phyloP scores from a whole-genome alignment of 2,329 filamentous ascomycete species.

The Conoideocrella luteorostrata region DNA sequence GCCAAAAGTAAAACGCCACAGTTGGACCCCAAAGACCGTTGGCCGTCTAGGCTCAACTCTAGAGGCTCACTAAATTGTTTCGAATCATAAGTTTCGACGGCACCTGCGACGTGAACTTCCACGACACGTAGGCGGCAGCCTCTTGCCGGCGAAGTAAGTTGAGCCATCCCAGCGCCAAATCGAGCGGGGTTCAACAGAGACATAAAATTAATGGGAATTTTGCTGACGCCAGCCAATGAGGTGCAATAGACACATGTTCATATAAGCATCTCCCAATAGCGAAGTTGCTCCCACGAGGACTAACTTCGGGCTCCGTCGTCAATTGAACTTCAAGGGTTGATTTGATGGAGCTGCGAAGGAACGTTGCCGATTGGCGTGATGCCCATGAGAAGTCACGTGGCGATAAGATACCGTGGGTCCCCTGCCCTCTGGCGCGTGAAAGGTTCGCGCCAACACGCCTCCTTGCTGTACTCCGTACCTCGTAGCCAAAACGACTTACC shows the following conservation, averaged over 20 bases:
- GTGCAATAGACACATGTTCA: too few relatives aligned
- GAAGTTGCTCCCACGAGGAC: too few relatives aligned
- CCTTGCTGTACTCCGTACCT: not conserved
- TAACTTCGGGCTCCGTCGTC: too few relatives aligned
- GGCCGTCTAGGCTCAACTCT: conserved; percentile 7
- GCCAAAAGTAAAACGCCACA: conserved; percentile 5
- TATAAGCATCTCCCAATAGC: not conserved
- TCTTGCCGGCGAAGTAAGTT: conserved; percentile 7
- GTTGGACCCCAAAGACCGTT: conserved; percentile 4
- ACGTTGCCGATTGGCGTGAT: conserved; percentile 22
- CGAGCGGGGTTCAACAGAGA: too few relatives aligned
- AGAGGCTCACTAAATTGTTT: conserved; percentile 3
- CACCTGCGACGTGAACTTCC: conserved; percentile 6
- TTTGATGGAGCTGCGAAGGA: conserved; percentile 6
- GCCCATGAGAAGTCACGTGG: conserved; percentile 12
- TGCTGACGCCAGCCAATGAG: too few relatives aligned
- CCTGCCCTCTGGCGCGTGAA: conserved; percentile 3
- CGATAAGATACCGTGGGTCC: conserved; percentile 11
- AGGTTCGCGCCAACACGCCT: conserved; percentile 5
- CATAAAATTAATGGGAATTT: too few relatives aligned
- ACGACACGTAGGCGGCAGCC: conserved; percentile 8
- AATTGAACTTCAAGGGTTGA: not conserved
- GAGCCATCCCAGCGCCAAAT: conserved; percentile 1
- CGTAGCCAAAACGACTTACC: conserved; percentile 5
- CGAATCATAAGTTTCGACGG: conserved; percentile 6